phyloP scores from a whole-genome alignment of 257 asterid genomes.

The Jaltomata sinuosa region DNA sequence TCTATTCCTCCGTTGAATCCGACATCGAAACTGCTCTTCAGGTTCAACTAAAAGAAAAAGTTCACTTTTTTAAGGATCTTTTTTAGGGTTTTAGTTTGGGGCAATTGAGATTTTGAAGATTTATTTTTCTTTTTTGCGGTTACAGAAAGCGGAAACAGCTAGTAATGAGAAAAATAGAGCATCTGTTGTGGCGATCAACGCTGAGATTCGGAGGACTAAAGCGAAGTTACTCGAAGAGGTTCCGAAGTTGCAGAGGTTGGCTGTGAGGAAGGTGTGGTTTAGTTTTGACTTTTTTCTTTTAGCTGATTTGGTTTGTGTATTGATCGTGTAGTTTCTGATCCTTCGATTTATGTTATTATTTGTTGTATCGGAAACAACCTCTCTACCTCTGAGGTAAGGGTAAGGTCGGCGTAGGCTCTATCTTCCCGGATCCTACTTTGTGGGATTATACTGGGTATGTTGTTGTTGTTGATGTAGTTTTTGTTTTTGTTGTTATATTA shows the following conservation, averaged over 20 bases:
- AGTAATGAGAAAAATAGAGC: conserved; percentile 76
- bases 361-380: too few relatives aligned
- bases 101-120: neutral
- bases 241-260: conserved; percentile 87
- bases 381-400: too few relatives aligned
- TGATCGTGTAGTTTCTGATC: too few relatives aligned
- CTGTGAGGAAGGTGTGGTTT: conserved; percentile 60
- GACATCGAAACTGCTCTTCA: conserved; percentile 87
- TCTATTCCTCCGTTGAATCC: conserved; percentile 62
- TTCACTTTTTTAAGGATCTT: neutral
- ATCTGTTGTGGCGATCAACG: conserved; percentile 79
- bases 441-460: too few relatives aligned
- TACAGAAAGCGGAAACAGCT: conserved; percentile 81
- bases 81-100: neutral
- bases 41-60: conserved; percentile 21
- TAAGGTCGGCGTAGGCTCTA: too few relatives aligned
- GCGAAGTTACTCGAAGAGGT: conserved; percentile 78
- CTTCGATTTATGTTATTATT: too few relatives aligned
- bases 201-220: conserved; percentile 89
- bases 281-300: neutral
- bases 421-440: too few relatives aligned
- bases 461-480: too few relatives aligned
- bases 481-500: neutral
- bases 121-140: neutral
- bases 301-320: neutral